Conservation (phyloP, 2,329 filamentous ascomycete species). For the Xylaria sp. region DNA sequence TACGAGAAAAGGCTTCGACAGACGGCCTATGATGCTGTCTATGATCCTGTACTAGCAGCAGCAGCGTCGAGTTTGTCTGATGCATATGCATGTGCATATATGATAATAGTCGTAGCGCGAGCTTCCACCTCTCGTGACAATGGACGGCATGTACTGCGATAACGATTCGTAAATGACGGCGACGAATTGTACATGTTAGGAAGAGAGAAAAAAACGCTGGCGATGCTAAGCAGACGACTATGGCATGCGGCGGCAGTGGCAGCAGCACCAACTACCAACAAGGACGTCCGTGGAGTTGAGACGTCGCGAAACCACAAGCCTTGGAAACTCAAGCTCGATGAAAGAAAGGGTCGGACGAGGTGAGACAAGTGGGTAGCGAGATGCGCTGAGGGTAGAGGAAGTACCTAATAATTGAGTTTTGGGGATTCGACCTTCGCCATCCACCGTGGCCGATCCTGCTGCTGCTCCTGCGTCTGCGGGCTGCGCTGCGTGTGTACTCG, state of each 20-base stretch:
- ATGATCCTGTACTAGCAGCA: slow-evolving; percentile 42
- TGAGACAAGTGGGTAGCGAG: slow-evolving; percentile 39
- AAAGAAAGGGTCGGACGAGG: slow-evolving; percentile 29
- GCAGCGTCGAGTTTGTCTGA: slow-evolving; percentile 42
- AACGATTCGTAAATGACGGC: slow-evolving; percentile 36
- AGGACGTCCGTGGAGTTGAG: slow-evolving; percentile 19
- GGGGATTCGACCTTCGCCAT: slow-evolving; percentile 24
- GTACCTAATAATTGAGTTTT: slow-evolving; percentile 30
- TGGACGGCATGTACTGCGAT: slow-evolving; percentile 29
- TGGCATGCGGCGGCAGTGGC: slow-evolving; percentile 1
- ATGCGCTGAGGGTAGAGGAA: slow-evolving; percentile 35
- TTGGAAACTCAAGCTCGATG: slow-evolving; percentile 26
- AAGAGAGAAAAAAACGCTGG: neutral
- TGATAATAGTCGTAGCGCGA: slow-evolving; percentile 36
- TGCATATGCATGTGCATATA: slow-evolving; percentile 48
- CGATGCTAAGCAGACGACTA: slow-evolving; percentile 12
- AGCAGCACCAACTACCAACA: slow-evolving; percentile 6
- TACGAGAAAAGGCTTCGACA: slow-evolving; percentile 40
- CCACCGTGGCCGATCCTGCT: slow-evolving; percentile 11
- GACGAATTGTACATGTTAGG: slow-evolving; percentile 41
- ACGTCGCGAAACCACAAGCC: slow-evolving; percentile 19
- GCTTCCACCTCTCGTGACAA: slow-evolving; percentile 26
- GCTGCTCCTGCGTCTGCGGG: slow-evolving; percentile 5
- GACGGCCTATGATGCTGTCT: slow-evolving; percentile 44
- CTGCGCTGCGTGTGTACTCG: neutral